Percentiles rank a stretch among this genome's conserved stretches.
phyloP scores from a whole-genome alignment of 2,329 filamentous ascomycete species.

The Trichoderma arundinaceum region DNA sequence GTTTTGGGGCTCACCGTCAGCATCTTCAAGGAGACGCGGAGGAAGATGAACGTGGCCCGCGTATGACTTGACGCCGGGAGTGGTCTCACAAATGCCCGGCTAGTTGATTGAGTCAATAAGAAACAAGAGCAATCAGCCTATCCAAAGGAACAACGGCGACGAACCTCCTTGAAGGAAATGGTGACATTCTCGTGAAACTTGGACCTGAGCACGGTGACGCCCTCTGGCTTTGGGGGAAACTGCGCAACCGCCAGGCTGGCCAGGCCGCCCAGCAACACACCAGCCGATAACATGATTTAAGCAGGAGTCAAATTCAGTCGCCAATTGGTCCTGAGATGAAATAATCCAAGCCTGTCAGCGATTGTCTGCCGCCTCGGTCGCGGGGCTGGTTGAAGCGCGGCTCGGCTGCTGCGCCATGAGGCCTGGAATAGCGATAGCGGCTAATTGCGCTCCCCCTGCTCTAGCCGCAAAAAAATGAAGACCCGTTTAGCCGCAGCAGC shows the following conservation, averaged over 20 bases:
- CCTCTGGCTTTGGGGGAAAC: constrained; percentile 42
- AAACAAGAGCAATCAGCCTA: too few relatives aligned
- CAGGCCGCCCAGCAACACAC: constrained; percentile 33
- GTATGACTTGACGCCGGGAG: constrained; percentile 66
- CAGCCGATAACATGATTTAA: constrained; percentile 10
- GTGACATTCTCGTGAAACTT: constrained; percentile 65
- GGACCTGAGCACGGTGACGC: constrained; percentile 58
- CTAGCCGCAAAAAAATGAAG: too few relatives aligned
- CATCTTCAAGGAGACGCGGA: constrained; percentile 46
- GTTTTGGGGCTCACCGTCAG: constrained; percentile 51
- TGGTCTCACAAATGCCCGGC: constrained; percentile 64
- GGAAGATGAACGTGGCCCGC: constrained; percentile 67
- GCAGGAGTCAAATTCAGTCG: not conserved
- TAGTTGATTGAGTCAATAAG: constrained; percentile 34
- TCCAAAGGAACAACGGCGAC: constrained; percentile 12
- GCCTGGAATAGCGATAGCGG: too few relatives aligned
- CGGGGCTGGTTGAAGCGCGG: too few relatives aligned
- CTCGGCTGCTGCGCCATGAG: too few relatives aligned
- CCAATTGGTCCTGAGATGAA: not conserved
- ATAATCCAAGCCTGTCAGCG: too few relatives aligned
- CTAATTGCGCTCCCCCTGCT: too few relatives aligned
- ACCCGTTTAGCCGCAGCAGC: too few relatives aligned
- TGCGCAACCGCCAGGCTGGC: constrained; percentile 38
- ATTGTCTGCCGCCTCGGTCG: too few relatives aligned
- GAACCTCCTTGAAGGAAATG: constrained; percentile 63